phyloP scores from a whole-genome alignment of 1,284 basidiomycete genomes.

The Phlebopus sp. region DNA sequence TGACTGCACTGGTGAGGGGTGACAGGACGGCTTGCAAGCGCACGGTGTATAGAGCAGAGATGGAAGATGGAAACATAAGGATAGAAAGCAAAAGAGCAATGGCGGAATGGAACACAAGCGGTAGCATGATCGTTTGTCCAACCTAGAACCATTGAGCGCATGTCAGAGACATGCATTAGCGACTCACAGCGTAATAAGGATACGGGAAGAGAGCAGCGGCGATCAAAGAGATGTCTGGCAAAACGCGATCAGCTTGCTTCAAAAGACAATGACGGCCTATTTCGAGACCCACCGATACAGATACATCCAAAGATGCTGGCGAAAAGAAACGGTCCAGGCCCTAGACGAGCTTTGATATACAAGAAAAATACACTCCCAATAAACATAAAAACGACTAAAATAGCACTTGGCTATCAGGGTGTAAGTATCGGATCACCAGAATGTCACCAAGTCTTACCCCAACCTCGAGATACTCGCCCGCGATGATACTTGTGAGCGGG shows the following conservation, averaged over 20 bases:
- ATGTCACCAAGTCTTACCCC: slow-evolving; percentile 38
- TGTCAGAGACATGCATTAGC: not conserved
- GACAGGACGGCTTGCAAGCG: slow-evolving; percentile 51
- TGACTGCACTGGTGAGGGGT: slow-evolving; percentile 49
- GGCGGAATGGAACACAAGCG: slow-evolving; percentile 60
- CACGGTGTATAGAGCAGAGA: slow-evolving; percentile 61
- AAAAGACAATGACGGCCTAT: not conserved
- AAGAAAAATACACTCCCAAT: slow-evolving; percentile 58
- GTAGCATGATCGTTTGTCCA: slow-evolving; percentile 55
- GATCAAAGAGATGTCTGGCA: slow-evolving; percentile 56
- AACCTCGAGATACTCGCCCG: slow-evolving; percentile 59
- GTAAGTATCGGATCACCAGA: slow-evolving; percentile 4
- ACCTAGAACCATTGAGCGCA: slow-evolving; percentile 31
- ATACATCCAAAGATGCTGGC: slow-evolving; percentile 60
- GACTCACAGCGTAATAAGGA: slow-evolving; percentile 53
- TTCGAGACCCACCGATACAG: slow-evolving; percentile 41
- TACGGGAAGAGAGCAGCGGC: slow-evolving; percentile 65
- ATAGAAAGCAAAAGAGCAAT: slow-evolving; percentile 53
- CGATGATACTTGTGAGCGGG: slow-evolving; percentile 37
- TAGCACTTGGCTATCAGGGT: slow-evolving; percentile 48
- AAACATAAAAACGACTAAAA: slow-evolving; percentile 66
- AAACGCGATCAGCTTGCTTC: not conserved
- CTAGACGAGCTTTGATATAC: slow-evolving; percentile 62
- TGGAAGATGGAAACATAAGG: slow-evolving; percentile 64
- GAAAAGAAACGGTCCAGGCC: slow-evolving; percentile 65